A percentile compares a stretch with the other conserved stretches of the same genome.
Evolutionary conservation across 257 asterid species (phyloP).

Genomic region (Leptodermis oblonga): DNA sequence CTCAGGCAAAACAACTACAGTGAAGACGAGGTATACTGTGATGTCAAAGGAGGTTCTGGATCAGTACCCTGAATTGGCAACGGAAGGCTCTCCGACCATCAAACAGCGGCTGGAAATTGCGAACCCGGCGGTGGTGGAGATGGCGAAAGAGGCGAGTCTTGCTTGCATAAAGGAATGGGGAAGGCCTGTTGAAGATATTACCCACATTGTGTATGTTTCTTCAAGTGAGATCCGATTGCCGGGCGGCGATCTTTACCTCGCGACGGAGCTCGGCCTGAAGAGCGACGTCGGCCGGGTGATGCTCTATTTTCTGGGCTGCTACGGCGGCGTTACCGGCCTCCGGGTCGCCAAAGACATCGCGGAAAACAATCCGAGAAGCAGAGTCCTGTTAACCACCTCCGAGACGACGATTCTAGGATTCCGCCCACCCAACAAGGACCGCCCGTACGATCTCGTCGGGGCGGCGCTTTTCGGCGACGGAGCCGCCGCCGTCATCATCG

Average conservation of each 20-base stretch:
- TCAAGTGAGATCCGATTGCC: constrained; percentile 89
- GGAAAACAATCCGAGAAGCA: constrained; percentile 86
- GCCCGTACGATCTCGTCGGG: constrained; percentile 87
- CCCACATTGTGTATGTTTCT: constrained; percentile 82
- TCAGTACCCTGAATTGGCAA: constrained; percentile 73
- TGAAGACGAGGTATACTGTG: constrained; percentile 81
- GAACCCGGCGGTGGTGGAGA: constrained; percentile 68
- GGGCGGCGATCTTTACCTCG: constrained; percentile 89
- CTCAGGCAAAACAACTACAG: constrained; percentile 86
- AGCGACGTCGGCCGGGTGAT: constrained; percentile 71
- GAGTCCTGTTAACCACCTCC: constrained; percentile 72
- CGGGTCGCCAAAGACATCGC: constrained; percentile 92
- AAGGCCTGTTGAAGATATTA: constrained; percentile 58
- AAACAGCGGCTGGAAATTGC: constrained; percentile 76
- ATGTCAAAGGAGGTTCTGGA: constrained; percentile 73
- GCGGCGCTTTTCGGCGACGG: constrained; percentile 94
- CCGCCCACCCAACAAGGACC: constrained; percentile 67
- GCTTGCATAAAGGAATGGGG: constrained; percentile 74
- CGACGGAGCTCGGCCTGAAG: constrained; percentile 57
- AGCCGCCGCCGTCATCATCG: constrained; percentile 71
- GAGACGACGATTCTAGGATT: constrained; percentile 90
- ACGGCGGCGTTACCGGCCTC: constrained; percentile 91
- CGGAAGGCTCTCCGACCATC: constrained; percentile 82
- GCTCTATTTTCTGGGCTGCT: constrained; percentile 90
- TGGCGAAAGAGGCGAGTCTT: constrained; percentile 76